Conservation (phyloP, 2,329 filamentous ascomycete genomes). For the Ascochyta viciae-villosae region DNA sequence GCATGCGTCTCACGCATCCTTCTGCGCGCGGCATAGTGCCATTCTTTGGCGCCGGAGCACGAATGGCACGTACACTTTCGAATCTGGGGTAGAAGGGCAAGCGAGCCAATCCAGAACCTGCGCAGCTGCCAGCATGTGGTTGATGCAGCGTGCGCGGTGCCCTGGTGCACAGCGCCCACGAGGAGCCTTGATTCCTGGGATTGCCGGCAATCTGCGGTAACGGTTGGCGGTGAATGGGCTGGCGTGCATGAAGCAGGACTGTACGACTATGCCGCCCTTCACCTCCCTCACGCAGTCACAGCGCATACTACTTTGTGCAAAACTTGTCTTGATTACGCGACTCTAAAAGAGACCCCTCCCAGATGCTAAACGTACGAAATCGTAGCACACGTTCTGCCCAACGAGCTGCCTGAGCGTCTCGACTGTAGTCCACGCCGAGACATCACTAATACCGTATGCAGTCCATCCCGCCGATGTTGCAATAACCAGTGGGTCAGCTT, state of each 20-base stretch:
- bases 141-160: slow-evolving; percentile 12
- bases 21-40: slow-evolving; percentile 19
- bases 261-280: slow-evolving; percentile 9
- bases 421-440: slow-evolving; percentile 83
- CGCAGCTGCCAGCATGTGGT: slow-evolving; percentile 16
- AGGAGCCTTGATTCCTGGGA: slow-evolving; percentile 23
- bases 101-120: slow-evolving; percentile 32
- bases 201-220: neutral
- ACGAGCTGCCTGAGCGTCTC: slow-evolving; percentile 80
- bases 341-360: slow-evolving; percentile 61
- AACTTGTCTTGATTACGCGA: slow-evolving; percentile 18
- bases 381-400: slow-evolving; percentile 86
- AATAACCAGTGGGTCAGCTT: slow-evolving; percentile 71
- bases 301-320: slow-evolving; percentile 15
- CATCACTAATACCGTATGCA: slow-evolving; percentile 79
- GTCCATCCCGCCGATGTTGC: slow-evolving; percentile 79
- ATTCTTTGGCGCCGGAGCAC: slow-evolving; percentile 30
- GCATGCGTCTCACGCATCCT: slow-evolving; percentile 28
- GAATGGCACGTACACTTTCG: slow-evolving; percentile 28
- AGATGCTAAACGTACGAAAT: slow-evolving; percentile 79
- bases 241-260: slow-evolving; percentile 3
- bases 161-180: slow-evolving; percentile 20
- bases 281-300: slow-evolving; percentile 4
- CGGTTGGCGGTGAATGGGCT: slow-evolving; percentile 9
- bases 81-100: slow-evolving; percentile 45